A percentile compares a stretch with the other conserved stretches of the same genome.
Conservation (phyloP, 495 filamentous ascomycete species). For the Cudoniella acicularis region DNA sequence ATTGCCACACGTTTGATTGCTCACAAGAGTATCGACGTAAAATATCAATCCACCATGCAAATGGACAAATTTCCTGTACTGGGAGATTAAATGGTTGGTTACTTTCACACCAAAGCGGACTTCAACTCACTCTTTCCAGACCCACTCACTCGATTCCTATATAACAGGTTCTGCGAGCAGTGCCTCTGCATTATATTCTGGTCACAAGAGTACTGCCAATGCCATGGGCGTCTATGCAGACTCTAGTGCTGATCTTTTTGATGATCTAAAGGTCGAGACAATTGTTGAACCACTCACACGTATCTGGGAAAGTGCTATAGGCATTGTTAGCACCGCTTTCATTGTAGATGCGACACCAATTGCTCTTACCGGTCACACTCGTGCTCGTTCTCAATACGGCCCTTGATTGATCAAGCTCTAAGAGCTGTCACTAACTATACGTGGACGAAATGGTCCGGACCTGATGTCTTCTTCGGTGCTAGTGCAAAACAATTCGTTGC, state of each 20-base stretch:
- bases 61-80: constrained; percentile 71
- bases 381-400: constrained; percentile 57
- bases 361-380: constrained; percentile 62
- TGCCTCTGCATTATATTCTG: constrained; percentile 68
- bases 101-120: too few species aligned
- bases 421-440: constrained; percentile 60
- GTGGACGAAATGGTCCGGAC: constrained; percentile 63
- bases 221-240: constrained; percentile 71
- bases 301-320: constrained; percentile 42
- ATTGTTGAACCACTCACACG: constrained; percentile 68
- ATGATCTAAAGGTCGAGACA: constrained; percentile 77
- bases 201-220: constrained; percentile 72
- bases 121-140: constrained; percentile 28
- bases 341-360: constrained; percentile 72
- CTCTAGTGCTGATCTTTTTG: constrained; percentile 58
- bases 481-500: constrained; percentile 67
- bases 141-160: constrained; percentile 70
- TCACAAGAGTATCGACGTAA: constrained; percentile 71
- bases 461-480: constrained; percentile 69
- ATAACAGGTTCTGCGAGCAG: constrained; percentile 78
- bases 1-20: constrained; percentile 53
- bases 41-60: constrained; percentile 62
- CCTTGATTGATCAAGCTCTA: constrained; percentile 58
- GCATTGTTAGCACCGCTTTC: constrained; percentile 34
- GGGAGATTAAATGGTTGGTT: constrained; percentile 60